These are phyloP conservation scores for Monilinia aucupariae DNA, from an alignment of 2,329 filamentous ascomycete species.

Conservation along the genomic window DNA sequence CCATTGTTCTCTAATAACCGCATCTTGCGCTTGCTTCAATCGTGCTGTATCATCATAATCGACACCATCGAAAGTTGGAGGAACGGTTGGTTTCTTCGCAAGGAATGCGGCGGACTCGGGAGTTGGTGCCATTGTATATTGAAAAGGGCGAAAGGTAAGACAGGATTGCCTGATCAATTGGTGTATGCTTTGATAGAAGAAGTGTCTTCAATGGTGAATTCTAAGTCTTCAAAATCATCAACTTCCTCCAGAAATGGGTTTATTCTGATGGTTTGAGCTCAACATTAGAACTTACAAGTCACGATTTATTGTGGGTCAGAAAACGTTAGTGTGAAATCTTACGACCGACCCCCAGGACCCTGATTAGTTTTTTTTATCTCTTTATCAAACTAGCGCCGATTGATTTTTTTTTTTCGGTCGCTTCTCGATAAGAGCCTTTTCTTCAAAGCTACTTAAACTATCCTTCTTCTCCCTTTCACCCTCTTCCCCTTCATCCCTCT, in stretches of 20 bases:
- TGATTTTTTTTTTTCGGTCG: too few species aligned
- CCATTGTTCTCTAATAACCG: slow-evolving; percentile 82
- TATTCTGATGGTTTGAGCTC: slow-evolving; percentile 8
- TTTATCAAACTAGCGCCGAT: slow-evolving; percentile 10
- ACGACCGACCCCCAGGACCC: not conserved
- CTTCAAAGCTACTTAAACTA: slow-evolving; percentile 14
- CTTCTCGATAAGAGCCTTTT: slow-evolving; percentile 30
- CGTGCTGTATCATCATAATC: slow-evolving; percentile 78
- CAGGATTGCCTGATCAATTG: slow-evolving; percentile 3
- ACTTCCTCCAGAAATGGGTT: not conserved
- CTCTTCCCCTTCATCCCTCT: slow-evolving; percentile 18
- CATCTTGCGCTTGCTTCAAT: slow-evolving; percentile 77
- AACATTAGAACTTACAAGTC: slow-evolving; percentile 15
- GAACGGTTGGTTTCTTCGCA: slow-evolving; percentile 75
- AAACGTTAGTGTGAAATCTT: too few species aligned
- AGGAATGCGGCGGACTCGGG: slow-evolving; percentile 78
- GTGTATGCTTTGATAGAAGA: not conserved
- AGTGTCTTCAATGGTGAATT: not conserved
- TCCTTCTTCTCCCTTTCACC: slow-evolving; percentile 21
- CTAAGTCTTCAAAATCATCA: not conserved
- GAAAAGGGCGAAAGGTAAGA: not conserved
- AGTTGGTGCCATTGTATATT: slow-evolving; percentile 58
- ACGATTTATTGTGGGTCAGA: slow-evolving; percentile 15
- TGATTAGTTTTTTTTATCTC: not conserved
- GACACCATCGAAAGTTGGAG: slow-evolving; percentile 79